Conservation (phyloP, 2,329 filamentous ascomycete genomes). For the Tolypocladium cylindrosporum region DNA sequence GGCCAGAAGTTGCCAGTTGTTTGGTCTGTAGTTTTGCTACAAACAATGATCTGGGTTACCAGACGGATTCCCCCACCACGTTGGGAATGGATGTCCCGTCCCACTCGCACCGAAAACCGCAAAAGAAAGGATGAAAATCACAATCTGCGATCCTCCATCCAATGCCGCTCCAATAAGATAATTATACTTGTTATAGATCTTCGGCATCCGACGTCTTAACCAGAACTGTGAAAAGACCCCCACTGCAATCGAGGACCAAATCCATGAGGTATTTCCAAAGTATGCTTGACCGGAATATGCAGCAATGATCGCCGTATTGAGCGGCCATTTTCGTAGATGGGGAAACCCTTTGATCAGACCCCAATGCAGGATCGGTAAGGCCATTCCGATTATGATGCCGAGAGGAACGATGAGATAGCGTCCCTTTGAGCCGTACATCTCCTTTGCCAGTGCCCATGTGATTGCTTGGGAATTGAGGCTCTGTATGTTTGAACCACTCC, state of each 20-base stretch:
- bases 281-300: conserved; percentile 28
- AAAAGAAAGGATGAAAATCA: conserved; percentile 17
- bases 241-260: conserved; percentile 20
- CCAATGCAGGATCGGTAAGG: conserved; percentile 24
- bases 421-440: conserved; percentile 29
- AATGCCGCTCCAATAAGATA: conserved; percentile 15
- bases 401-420: conserved; percentile 28
- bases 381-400: conserved; percentile 29
- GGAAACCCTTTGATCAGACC: conserved; percentile 20
- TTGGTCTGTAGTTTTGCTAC: background rate
- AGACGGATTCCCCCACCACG: conserved; percentile 9
- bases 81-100: conserved; percentile 9
- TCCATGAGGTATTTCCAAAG: conserved; percentile 26
- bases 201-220: conserved; percentile 11
- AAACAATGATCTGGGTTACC: conserved; percentile 9
- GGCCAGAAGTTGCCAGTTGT: background rate
- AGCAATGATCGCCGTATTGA: conserved; percentile 18
- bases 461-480: conserved; percentile 27
- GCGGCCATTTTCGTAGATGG: background rate
- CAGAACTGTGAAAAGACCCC: conserved; percentile 20
- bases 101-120: conserved; percentile 14
- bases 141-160: conserved; percentile 15
- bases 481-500: conserved; percentile 38
- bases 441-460: conserved; percentile 23
- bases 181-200: conserved; percentile 17